These are phyloP conservation scores for Trametes sp. DNA, from an alignment of 1,284 basidiomycete species.

Conservation along the genomic window DNA sequence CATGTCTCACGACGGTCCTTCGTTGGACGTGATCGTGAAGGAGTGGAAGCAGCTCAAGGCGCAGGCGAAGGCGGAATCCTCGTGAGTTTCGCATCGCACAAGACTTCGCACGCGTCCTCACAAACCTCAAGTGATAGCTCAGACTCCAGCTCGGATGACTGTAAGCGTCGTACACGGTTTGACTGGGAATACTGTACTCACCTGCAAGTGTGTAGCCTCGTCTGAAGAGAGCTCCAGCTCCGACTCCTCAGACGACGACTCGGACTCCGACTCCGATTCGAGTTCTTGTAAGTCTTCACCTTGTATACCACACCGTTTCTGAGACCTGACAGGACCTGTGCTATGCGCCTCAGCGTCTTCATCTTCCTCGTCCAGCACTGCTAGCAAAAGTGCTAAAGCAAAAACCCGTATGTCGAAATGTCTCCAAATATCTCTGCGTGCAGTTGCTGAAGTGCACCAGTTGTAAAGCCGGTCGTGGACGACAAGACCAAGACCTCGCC, in stretches of 20 bases:
- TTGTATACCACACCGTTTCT: neutral
- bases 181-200: conserved; percentile 9
- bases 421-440: neutral
- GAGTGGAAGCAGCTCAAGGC: conserved; percentile 59
- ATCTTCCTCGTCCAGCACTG: conserved; percentile 23
- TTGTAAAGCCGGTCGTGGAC: neutral
- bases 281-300: conserved; percentile 17
- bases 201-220: conserved; percentile 16
- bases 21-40: conserved; percentile 67
- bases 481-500: neutral
- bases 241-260: conserved; percentile 32
- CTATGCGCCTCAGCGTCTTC: conserved; percentile 29
- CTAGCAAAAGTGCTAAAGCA: conserved; percentile 6
- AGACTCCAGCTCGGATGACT: conserved; percentile 38
- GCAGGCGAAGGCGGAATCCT: conserved; percentile 30
- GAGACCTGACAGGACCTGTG: conserved; percentile 20
- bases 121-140: conserved; percentile 19
- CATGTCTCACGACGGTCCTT: conserved; percentile 52
- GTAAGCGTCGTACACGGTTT: conserved; percentile 5
- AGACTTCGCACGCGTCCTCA: neutral
- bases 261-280: conserved; percentile 25
- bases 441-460: neutral
- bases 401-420: conserved; percentile 13
- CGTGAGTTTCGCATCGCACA: conserved; percentile 21
- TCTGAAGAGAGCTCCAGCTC: conserved; percentile 28